phyloP scores from a whole-genome alignment of 2,329 filamentous ascomycete genomes.

The Calonectria pseudoturangicola region DNA sequence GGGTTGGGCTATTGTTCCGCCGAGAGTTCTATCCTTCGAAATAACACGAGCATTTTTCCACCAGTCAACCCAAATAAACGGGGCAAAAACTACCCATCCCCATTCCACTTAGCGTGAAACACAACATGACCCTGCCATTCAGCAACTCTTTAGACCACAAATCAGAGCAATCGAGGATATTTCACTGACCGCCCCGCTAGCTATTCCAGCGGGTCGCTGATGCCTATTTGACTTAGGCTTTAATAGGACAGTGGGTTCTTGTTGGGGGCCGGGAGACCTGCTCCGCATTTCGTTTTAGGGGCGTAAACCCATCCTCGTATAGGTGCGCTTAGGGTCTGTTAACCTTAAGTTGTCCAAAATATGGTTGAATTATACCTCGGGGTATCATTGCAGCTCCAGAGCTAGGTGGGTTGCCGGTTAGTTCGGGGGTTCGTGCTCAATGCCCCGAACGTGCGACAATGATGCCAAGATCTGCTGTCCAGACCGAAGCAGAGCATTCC shows the following conservation, averaged over 20 bases:
- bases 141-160: constrained; percentile 7
- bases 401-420: neutral
- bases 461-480: neutral
- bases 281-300: constrained; percentile 23
- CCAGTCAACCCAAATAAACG: neutral
- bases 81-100: constrained; percentile 1
- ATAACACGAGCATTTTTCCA: neutral
- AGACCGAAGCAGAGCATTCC: neutral
- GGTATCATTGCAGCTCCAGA: neutral
- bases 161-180: constrained; percentile 1
- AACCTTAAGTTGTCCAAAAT: constrained; percentile 4
- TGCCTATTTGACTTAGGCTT: neutral
- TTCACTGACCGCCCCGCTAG: neutral
- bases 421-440: constrained; percentile 1
- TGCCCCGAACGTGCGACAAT: constrained; percentile 8
- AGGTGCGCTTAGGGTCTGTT: constrained; percentile 12
- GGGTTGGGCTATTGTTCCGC: neutral
- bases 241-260: neutral
- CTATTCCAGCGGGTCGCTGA: neutral
- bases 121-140: neutral
- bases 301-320: neutral
- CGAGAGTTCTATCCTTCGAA: neutral
- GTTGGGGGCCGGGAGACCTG: constrained; percentile 2
- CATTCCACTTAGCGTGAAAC: constrained; percentile 5
- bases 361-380: neutral